Base-by-base conservation (phyloP, 164 flowering plant genomes). In the Umbilicus rupestris region DNA sequence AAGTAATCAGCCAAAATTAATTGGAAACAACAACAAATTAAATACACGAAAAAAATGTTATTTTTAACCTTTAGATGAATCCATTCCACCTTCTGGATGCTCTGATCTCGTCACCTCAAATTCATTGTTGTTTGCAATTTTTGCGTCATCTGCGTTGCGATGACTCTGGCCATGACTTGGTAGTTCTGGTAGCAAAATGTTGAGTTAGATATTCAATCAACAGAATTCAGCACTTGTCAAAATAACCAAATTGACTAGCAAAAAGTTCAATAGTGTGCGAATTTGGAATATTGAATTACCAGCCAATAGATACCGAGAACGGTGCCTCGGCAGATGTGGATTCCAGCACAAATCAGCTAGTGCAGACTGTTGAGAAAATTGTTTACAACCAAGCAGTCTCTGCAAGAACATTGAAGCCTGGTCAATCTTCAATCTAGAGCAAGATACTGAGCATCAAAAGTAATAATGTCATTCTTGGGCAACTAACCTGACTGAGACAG, bases 401-500 rank as follows among this genome's bases (percentile, higher is more conserved):
- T 87, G 63, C 14, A 41, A 66, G 26, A 67, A 49, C 46, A 63
- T n/a, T 39, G 14, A 63, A n/a, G 24, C 42, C 64, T n/a, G 1
- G 1, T 63, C 9, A 63, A 20, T 20, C n/a, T 63, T 35, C 44
- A 62, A 17, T 62, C 1, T 35, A 19, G 41, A 35, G 14, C 26
- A 22, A n/a, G 42, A 62, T 7, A 8, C 2, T 7, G 39, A 1
- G 7, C 15, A 22, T 50, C 7, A 41, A 41, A 5, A 41, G 7
- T 14, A 41, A 6, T 6, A 26, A 52, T 2, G 3, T 19, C 22
- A 67, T 44, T 42, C 2, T 44, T 3, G 29, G 1, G 6, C 26
- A 11, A 64, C 76, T 70, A 1, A 90, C 97, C 65, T 84, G 94
- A 47, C 85, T 79, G 37, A 90, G 72, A 81, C 78, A 75, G 59